Conservation (phyloP, 139 green algal species). For the Penium margaritaceum region DNA sequence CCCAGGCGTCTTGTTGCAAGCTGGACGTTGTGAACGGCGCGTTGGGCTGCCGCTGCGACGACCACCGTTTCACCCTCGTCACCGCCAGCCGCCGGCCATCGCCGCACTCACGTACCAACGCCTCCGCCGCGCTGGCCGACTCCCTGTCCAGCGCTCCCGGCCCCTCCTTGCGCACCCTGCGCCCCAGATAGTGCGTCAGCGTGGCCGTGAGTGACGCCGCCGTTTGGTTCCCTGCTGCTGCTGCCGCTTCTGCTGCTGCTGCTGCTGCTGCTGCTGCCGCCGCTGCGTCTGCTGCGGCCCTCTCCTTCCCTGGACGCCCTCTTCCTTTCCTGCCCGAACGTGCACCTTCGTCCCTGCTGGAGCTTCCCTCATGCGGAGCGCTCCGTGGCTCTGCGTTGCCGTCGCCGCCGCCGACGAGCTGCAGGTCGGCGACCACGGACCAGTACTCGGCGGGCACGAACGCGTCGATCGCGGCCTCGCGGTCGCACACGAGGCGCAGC, state of each 20-base stretch:
- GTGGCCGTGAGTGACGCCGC: neutral
- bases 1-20: no score
- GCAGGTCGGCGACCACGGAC: slow-evolving; percentile 17
- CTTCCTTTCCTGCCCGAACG: neutral
- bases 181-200: neutral
- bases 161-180: no score
- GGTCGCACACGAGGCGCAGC: slow-evolving; percentile 72
- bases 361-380: neutral
- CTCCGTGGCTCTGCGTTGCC: no score
- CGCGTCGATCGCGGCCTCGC: slow-evolving; percentile 64
- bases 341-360: neutral
- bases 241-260: neutral
- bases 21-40: no score
- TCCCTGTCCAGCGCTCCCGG: no score
- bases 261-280: neutral
- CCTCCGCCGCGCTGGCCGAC: no score
- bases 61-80: no score
- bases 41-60: no score
- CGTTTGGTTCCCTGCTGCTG: neutral
- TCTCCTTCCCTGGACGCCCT: neutral
- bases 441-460: slow-evolving; percentile 55
- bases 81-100: no score
- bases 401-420: neutral
- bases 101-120: no score
- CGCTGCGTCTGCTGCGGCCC: neutral